Evolutionary conservation across 108 stramenopile species (phyloP), one percentile per base, ranked within the genome.

Genomic region (Cyclotella cryptica): DNA sequence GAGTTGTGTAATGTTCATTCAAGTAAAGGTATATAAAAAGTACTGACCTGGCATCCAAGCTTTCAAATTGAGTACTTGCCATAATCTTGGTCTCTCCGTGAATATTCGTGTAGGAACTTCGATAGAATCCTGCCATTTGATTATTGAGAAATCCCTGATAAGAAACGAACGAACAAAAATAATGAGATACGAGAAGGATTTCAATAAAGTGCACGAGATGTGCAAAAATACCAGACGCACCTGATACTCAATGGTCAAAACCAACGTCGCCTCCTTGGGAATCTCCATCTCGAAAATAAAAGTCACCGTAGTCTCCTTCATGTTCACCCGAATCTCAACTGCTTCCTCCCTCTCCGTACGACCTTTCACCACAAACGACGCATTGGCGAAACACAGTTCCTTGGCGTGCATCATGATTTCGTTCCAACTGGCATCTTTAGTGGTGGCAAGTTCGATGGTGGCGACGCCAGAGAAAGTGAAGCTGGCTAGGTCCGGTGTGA

Each of bases 81-180:
- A 99, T 97, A 46, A 95, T 84, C 79, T 96, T 91, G 41, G 59
- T 74, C 42, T 89, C 71, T 6, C 97, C 93, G 28, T 96, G 80
- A 59, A 90, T 89, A 65, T 95, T 84, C 59, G 88, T 93, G 79
- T 98, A 98, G n/a, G 72, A 71, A 7, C 85, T 87, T 11, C 97
- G 87, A 86, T 99, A 99, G 69, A 99, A 97, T 18, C 98, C 97
- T 7, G 95, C 93, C 95, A 98, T 98, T 87, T 96, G 92, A 74
- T 97, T 94, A 83, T 97, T 97, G 69, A 98, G 77, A 65, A 83
- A 84, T 30, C 98, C 98, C 67, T 68, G 35, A 24, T 52, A 6
- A 7, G 9, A 39, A 39, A 53, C 6, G n/a, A 69, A 18, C 17
- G 10, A 43, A 21, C 15, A 66, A 0, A 66, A 22, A 27, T n/a